Base-by-base conservation (phyloP, 108 stramenopile genomes). In the Fragilaria radians region DNA sequence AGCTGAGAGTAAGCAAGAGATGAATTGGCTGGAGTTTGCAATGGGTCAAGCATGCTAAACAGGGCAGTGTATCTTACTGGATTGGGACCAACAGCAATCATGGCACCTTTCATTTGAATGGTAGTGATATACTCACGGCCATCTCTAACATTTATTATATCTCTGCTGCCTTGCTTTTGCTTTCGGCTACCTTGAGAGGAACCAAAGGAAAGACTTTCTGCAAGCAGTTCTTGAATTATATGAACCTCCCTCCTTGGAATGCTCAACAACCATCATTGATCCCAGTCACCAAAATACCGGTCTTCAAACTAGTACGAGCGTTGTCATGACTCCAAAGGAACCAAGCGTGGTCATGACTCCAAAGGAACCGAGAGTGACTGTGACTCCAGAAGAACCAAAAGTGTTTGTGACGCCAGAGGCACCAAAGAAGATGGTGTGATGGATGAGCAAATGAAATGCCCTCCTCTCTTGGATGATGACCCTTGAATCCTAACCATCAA, bases 1-100 rank as follows among this genome's bases (percentile, higher is more conserved):
- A 81, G 54, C 97, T 87, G 14, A 99, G 87, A 4, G 95, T 94
- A 42, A 99, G 80, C 17, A 98, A 72, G 63, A 96, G 67, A 72
- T 99, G 99, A 19, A 88, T 82, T 19, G 99, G 96, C 63, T 96
- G 95, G 56, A 99, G 79, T 60, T 97, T 94, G 77, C 97, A 98
- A 78, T 97, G 97, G n/a, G 99, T 99, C 65, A 99, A 96, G 83
- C 97, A 98, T 5, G 99, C 99, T 26, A 95, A 86, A 18, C n/a
- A 99, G 91, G 67, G 98, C 99, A 5, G 95, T 94, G 26, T 79
- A 72, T 52, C 97, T 85, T 14, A 91, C 89, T 46, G 91, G 83
- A 54, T 95, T 88, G 3, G 64, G 58, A 9, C 66, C 77, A 25
- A 74, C 71, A 19, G 71, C 74, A 0, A 77, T 55, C 65, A 94